Percentiles rank a stretch among this genome's conserved stretches.
Evolutionary conservation across 768 basidiomycete species (phyloP).

Genomic region (Thelephora aurantiotincta): DNA sequence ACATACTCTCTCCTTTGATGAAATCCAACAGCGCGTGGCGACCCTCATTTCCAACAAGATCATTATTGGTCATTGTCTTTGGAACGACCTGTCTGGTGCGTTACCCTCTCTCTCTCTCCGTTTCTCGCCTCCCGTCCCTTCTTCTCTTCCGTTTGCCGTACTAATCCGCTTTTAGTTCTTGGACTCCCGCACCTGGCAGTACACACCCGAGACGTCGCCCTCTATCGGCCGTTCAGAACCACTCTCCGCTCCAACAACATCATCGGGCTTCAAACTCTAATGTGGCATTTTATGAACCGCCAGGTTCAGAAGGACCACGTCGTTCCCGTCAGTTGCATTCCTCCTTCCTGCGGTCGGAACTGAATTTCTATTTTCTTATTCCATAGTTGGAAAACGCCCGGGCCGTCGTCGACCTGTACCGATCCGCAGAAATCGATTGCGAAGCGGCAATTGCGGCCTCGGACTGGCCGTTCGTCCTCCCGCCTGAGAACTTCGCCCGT

Average conservation of each 20-base stretch:
- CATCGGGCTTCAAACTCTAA: slow-evolving; percentile 63
- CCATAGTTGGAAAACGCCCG: slow-evolving; percentile 66
- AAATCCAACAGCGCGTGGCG: slow-evolving; percentile 55
- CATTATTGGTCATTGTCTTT: slow-evolving; percentile 63
- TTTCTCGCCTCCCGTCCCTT: neutral
- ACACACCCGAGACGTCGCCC: slow-evolving; percentile 63
- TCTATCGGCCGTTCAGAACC: slow-evolving; percentile 72
- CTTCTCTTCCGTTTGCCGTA: slow-evolving; percentile 1
- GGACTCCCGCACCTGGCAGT: slow-evolving; percentile 73
- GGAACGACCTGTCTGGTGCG: slow-evolving; percentile 70
- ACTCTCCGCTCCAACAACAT: slow-evolving; percentile 52
- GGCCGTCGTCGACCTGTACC: slow-evolving; percentile 35
- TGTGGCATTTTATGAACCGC: slow-evolving; percentile 73
- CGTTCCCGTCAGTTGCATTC: slow-evolving; percentile 44
- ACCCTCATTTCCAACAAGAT: slow-evolving; percentile 55
- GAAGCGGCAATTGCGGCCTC: slow-evolving; percentile 41
- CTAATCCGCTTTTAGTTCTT: slow-evolving; percentile 33
- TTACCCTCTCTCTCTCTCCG: slow-evolving; percentile 4
- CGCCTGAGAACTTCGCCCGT: slow-evolving; percentile 68
- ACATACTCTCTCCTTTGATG: slow-evolving; percentile 38
- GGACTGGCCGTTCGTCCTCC: slow-evolving; percentile 65
- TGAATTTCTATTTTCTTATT: slow-evolving; percentile 3
- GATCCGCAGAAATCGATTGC: slow-evolving; percentile 50
- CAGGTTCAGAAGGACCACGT: slow-evolving; percentile 59
- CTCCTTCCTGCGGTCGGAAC: neutral